Base-by-base conservation (phyloP, 164 flowering plant species). In the Magnolia officinalis region DNA sequence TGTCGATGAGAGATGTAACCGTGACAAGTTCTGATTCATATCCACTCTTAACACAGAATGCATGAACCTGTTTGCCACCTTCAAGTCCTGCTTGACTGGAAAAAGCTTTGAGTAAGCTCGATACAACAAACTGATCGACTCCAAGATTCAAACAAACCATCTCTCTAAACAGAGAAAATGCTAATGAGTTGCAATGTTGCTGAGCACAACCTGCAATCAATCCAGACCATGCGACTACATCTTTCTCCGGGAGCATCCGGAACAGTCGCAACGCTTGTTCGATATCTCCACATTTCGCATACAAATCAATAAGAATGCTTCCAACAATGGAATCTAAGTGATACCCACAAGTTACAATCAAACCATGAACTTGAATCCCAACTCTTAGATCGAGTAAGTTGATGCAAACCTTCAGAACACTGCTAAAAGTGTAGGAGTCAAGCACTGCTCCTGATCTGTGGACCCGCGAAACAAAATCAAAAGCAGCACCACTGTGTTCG, bases 291-390 rank as follows among this genome's bases (percentile, higher is more conserved):
- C 75, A 78, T 68, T 75, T 77, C 20, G 78, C 78, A 72, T 82
- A 80, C 45, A 82, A 77, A 67, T 77, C 82, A 63, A 73, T 50
- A 50, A 82, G 82, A 63, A 75, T 61, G 67, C 82, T 82, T 72
- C 78, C 84, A 50, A 80, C 72, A 37, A 75, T 71, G 52, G 50
- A 70, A 74, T 82, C 84, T 26, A 75, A 75, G 31, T 75, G 76
- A 67, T 66, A 77, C 59, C 84, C 82, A 63, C 70, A 66, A 24
- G 76, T 73, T 10, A 82, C 76, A 72, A 80, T 63, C 72, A 82
- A 72, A 21, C 82, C 84, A 82, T 82, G 84, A 63, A 75, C 67
- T 72, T 82, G 84, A 69, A 37, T 63, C 18, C 82, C 84, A 37
- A 69, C 68, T 68, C 78, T 75, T 52, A 76, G 68, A 77, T 75